phyloP scores from a whole-genome alignment of 1,284 basidiomycete species.

The Vanrija sp. region DNA sequence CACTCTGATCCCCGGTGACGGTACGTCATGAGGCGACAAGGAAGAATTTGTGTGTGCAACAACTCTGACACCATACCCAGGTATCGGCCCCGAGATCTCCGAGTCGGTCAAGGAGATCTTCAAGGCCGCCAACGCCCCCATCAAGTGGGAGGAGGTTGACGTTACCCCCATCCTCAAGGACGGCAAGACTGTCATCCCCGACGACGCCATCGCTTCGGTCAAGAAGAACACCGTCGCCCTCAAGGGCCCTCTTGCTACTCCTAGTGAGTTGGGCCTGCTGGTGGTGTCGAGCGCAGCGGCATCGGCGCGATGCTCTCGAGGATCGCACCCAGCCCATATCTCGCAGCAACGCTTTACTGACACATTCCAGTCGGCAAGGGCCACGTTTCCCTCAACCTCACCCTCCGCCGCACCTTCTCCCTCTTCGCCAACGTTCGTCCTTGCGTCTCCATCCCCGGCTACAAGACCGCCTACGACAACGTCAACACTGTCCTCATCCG shows the following conservation, averaged over 20 bases:
- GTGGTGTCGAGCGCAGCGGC: too few relatives aligned
- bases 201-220: conserved; percentile 79
- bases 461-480: conserved; percentile 97
- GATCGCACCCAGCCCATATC: too few relatives aligned
- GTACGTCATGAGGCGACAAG: conserved; percentile 16
- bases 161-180: conserved; percentile 90
- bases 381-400: conserved; percentile 97
- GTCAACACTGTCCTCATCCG: conserved; percentile 98
- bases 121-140: conserved; percentile 81
- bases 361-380: conserved; percentile 81
- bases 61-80: conserved; percentile 48
- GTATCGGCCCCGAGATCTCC: conserved; percentile 98
- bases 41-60: neutral
- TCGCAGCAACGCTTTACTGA: neutral
- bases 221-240: conserved; percentile 97
- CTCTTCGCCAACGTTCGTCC: conserved; percentile 98
- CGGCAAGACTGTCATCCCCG: conserved; percentile 96
- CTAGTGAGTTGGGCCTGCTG: conserved; percentile 58
- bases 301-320: too few relatives aligned
- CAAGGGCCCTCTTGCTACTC: conserved; percentile 93
- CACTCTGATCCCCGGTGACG: conserved; percentile 38
- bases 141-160: conserved; percentile 98
- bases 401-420: conserved; percentile 93
- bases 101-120: conserved; percentile 95
- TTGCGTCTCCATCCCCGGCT: conserved; percentile 92